A percentile compares a stretch with the other conserved stretches of the same genome.
These are phyloP conservation scores for Jackrogersella multiformis DNA, from an alignment of 495 filamentous ascomycete genomes.

Conservation along the genomic window DNA sequence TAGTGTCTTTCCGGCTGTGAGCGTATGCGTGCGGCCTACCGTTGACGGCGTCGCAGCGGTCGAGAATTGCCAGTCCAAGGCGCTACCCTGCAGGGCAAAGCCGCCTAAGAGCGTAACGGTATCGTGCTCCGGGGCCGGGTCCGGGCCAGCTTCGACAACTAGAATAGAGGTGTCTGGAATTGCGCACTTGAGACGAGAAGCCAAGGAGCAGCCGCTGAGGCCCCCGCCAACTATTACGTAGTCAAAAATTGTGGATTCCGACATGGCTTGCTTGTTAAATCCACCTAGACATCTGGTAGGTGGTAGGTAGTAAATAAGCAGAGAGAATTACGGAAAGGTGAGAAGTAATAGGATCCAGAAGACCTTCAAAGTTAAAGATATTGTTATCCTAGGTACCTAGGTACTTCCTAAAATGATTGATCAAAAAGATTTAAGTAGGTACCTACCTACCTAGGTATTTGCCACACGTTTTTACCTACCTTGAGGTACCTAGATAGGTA, in stretches of 20 bases:
- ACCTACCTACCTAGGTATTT: too few relatives aligned
- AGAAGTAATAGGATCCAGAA: too few relatives aligned
- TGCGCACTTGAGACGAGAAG: conserved; percentile 5
- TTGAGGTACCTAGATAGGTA: too few relatives aligned
- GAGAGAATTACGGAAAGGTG: too few relatives aligned
- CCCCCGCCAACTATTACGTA: conserved; percentile 17
- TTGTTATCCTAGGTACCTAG: too few relatives aligned
- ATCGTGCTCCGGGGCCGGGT: conserved; percentile 11
- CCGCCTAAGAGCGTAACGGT: neutral
- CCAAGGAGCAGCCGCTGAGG: conserved; percentile 5
- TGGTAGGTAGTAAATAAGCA: too few relatives aligned
- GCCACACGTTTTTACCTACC: too few relatives aligned
- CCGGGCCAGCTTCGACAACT: conserved; percentile 6
- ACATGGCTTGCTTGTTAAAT: conserved; percentile 1
- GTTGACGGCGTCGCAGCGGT: neutral
- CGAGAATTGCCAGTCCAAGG: conserved; percentile 1
- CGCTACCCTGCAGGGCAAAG: conserved; percentile 4
- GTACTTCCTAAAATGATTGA: too few relatives aligned
- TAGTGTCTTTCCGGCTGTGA: conserved; percentile 8
- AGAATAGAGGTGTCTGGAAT: conserved; percentile 1
- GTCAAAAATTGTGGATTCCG: neutral
- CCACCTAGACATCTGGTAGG: too few relatives aligned
- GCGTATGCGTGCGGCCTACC: neutral
- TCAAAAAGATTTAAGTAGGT: too few relatives aligned
- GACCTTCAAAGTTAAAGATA: too few relatives aligned